Evolutionary conservation across 2,329 filamentous ascomycete species (phyloP), one percentile per base, ranked within the genome.

Genomic region (Nemania sp.): DNA sequence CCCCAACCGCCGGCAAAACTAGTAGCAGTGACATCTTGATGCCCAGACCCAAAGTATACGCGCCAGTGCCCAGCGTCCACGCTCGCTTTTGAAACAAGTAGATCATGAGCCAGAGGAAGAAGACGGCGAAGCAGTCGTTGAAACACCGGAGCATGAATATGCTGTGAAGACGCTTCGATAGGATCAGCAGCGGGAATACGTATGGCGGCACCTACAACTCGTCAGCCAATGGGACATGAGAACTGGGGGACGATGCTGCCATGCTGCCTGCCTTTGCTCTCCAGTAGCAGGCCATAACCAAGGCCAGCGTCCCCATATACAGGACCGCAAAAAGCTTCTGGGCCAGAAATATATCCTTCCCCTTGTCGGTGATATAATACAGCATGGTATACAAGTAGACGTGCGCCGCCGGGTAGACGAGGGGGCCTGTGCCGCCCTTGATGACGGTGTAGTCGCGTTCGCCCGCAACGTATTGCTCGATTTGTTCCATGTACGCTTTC

Each of bases 401-500:
- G 77, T 99, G 95, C 3, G 88, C 90, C 37, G 92, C 95, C 18
- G 95, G 95, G 77, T 99, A 99, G 62, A 99, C 95, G 52, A 98
- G 82, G 2, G 95, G 95, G 0, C 95, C 95, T 0, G 95, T 99
- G 61, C 87, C 89, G 68, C 95, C 95, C 72, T 89, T 84, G 73
- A 99, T 93, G 59, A 87, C 83, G 62, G 86, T 86, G 76, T 99
- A 99, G 76, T 97, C 89, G 73, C 90, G 87, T 80, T 98, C 93
- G 71, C 95, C 95, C 17, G 85, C 82, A 47, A 93, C 79, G 71
- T 90, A 95, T 68, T 93, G 87, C 42, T 84, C 78, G 46, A 98
- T 83, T 72, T 99, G 95, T 74, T 97, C 85, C 93, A 99, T 98
- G 76, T 99, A 99, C 0, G 95, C 92, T 60, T 83, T 84, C 94